Base-by-base conservation (phyloP, 345 rosid species). In the Eucalyptus pauciflora region DNA sequence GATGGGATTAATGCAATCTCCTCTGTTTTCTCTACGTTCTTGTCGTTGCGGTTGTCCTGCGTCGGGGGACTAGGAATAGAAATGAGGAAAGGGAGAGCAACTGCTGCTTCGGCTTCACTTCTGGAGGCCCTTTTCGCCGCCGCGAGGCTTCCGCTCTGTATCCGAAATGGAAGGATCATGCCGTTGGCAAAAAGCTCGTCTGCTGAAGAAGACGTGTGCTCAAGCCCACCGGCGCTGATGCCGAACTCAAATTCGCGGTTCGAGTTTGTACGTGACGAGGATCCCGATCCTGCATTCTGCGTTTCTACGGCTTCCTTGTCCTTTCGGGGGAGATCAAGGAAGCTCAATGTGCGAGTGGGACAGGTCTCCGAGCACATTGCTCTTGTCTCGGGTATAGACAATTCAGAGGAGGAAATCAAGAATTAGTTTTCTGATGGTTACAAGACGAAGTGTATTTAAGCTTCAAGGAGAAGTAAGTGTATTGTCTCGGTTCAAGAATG, bases 101-200 rank as follows among this genome's bases (percentile, higher is more conserved):
- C 48, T 1, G 48, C 48, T 22, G 27, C 83, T 41, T 20, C 1
- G 13, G 83, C 83, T 76, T 76, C 83, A 22, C 48, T 76, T 76
- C 27, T 20, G 29, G 48, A 29, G 56, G 13, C 56, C 86, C 41
- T 27, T 14, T 85, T 27, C 0, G 12, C 24, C 2, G 24, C 24
- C 2, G 24, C 24, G 3, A 76, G 83, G 13, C 83, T 20, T 37
- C 43, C 15, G 2, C 48, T 89, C 29, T 85, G 96, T 87, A 92
- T 86, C 79, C 85, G 92, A 83, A 91, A 85, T 0, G 99, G 98
- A 89, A 95, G 96, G 93, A 97, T 95, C 94, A 95, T 94, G 8
- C 99, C 99, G 29, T 95, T 94, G 0, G 95, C 93, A 81, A 97
- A 97, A 79, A 97, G 93, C 89, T 96, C 97, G 4, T 96, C 99